These are phyloP conservation scores for Stachybotrys chartarum DNA, from an alignment of 2,329 filamentous ascomycete genomes.

Conservation along the genomic window DNA sequence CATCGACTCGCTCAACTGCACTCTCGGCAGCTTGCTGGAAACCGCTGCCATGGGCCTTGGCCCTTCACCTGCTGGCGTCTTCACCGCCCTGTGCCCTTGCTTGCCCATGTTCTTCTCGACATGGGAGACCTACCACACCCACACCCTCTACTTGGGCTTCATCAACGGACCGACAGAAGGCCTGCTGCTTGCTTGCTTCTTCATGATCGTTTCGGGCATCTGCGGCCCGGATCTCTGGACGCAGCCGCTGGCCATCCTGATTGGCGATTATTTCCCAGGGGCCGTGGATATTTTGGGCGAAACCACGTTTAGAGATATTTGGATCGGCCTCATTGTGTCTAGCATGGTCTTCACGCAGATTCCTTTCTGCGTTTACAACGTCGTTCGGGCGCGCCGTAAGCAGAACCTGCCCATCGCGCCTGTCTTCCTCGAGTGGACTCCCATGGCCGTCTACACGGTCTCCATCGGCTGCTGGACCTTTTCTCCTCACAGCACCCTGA, in stretches of 20 bases:
- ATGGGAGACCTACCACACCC: constrained; percentile 98
- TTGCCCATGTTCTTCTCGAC: constrained; percentile 99
- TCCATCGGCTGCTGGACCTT: constrained; percentile 79
- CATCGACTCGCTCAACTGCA: constrained; percentile 97
- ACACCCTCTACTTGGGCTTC: constrained; percentile 91
- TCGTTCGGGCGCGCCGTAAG: constrained; percentile 65
- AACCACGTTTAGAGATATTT: constrained; percentile 77
- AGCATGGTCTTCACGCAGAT: constrained; percentile 69
- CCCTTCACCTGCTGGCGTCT: constrained; percentile 74
- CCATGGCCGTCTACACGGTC: constrained; percentile 74
- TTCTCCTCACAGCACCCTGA: constrained; percentile 76
- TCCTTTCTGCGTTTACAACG: constrained; percentile 84
- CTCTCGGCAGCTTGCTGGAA: constrained; percentile 82
- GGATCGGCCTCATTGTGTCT: constrained; percentile 64
- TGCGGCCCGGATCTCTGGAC: constrained; percentile 88
- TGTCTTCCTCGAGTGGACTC: constrained; percentile 89
- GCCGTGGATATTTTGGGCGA: constrained; percentile 57
- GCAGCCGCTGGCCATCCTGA: constrained; percentile 60
- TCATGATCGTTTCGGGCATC: constrained; percentile 83
- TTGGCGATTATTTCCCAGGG: constrained; percentile 48
- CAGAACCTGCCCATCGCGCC: constrained; percentile 70
- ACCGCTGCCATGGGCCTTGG: constrained; percentile 91
- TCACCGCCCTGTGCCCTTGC: constrained; percentile 85
- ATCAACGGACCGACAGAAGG: constrained; percentile 98
- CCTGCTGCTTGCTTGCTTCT: constrained; percentile 73